These are phyloP conservation scores for Moesziomyces antarcticus DNA, from an alignment of 1,284 basidiomycete genomes.

Conservation along the genomic window DNA sequence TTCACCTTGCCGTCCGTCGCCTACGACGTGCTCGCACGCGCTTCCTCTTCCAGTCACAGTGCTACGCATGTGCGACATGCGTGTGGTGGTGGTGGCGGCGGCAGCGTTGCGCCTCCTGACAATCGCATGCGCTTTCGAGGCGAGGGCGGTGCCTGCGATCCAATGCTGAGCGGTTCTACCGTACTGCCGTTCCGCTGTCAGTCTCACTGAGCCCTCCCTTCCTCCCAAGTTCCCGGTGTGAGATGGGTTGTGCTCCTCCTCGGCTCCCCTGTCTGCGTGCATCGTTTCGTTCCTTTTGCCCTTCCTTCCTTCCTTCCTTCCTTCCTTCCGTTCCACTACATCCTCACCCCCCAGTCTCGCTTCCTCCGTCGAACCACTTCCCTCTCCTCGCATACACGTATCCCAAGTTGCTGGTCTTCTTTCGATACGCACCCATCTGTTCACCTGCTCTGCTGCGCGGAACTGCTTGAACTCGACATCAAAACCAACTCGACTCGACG, in stretches of 20 bases:
- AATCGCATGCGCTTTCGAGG: neutral
- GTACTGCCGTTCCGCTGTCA: neutral
- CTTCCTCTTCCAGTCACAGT: no score
- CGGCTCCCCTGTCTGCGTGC: neutral
- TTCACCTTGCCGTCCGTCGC: neutral
- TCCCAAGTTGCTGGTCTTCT: constrained; percentile 48
- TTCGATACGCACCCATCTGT: constrained; percentile 18
- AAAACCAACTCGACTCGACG: constrained; percentile 12
- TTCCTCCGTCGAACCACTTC: constrained; percentile 18
- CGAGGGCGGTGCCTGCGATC: neutral
- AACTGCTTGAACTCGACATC: constrained; percentile 8
- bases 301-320: constrained; percentile 3
- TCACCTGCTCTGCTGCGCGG: constrained; percentile 22
- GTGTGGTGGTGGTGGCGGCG: no score
- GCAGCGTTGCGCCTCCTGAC: neutral
- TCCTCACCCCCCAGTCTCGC: neutral
- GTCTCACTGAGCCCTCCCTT: neutral
- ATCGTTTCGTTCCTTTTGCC: constrained; percentile 3
- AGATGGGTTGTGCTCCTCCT: neutral
- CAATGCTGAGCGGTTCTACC: neutral
- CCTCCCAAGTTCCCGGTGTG: neutral
- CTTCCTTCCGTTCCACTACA: constrained; percentile 16
- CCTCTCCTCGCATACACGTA: constrained; percentile 8
- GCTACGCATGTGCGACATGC: no score
- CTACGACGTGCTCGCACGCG: neutral